Percentiles rank a stretch among this genome's conserved stretches.
Evolutionary conservation across 257 asterid genomes (phyloP).

Genomic region (Penstemon eatonii): DNA sequence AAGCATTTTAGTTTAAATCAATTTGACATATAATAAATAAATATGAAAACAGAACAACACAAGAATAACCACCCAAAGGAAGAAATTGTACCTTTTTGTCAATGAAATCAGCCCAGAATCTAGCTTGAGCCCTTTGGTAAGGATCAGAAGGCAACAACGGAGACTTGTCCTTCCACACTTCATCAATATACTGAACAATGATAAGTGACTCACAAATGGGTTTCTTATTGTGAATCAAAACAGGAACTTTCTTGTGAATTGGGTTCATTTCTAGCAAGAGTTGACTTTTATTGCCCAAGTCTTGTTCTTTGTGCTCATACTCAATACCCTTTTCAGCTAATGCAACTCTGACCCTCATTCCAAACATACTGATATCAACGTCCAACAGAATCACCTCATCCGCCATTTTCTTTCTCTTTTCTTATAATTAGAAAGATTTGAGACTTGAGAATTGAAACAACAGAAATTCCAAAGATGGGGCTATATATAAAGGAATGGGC

Average conservation of each 20-base stretch:
- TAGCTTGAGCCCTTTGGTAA: conserved; percentile 17
- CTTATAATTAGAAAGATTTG: background rate
- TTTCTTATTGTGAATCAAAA: conserved; percentile 37
- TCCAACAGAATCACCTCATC: conserved; percentile 34
- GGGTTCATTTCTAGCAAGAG: conserved; percentile 43
- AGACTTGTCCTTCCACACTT: conserved; percentile 20
- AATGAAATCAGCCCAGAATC: conserved; percentile 26
- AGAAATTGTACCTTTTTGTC: conserved; percentile 22
- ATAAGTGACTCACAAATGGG: conserved; percentile 24
- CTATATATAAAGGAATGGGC: too few species aligned
- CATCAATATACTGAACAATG: conserved; percentile 25
- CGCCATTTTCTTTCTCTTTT: conserved; percentile 20
- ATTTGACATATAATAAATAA: background rate
- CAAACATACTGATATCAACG: conserved; percentile 37
- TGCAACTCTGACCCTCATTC: conserved; percentile 49
- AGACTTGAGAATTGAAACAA: too few species aligned
- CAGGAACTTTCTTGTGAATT: conserved; percentile 43
- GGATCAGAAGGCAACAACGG: conserved; percentile 28
- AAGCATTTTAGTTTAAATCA: background rate
- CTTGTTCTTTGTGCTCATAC: conserved; percentile 43
- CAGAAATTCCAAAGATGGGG: too few species aligned
- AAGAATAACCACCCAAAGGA: background rate
- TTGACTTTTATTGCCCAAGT: conserved; percentile 25
- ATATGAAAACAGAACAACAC: background rate
- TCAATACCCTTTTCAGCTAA: conserved; percentile 46